Base-by-base conservation (phyloP, 768 basidiomycete species). In the Hericium alpestre region DNA sequence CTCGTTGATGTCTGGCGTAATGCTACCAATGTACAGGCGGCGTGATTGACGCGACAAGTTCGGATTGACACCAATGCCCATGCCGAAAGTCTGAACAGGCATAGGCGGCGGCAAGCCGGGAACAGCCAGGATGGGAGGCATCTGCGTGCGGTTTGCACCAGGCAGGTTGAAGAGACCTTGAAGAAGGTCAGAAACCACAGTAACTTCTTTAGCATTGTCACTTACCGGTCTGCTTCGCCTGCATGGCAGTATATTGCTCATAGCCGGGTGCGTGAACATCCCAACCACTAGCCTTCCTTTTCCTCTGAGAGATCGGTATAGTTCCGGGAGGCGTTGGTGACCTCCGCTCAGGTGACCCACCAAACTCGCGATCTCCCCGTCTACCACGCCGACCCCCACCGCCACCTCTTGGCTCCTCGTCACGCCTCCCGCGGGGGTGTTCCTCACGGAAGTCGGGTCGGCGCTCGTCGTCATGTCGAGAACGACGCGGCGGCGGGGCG, bases 221-320 rank as follows among this genome's bases (percentile, higher is more conserved):
- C 70, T 56, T 62, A 92, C 95, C 96, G 46, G 94, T 97, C 73
- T 93, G 88, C 71, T 99, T 99, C n/a, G 96, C 96, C 69, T 97
- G 93, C 77, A 93, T 79, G 15, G 95, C 93, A 4, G 86, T 87
- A 65, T 96, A 91, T 63, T 90, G 89, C 66, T 98, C 95, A 62
- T 96, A 98, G 4, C 93, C 93, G 3, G 90, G 88, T 16, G 94
- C 91, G 70, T 93, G 88, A 20, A 96, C 87, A 70, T 99, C 93
- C 96, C 96, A 99, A 0, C 90, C 90, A 48, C 91, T 93, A 5
- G 91, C 88, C 64, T 90, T 90, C 27, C 93, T 76, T 68, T 87
- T 87, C 60, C 93, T 77, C 67, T 97, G 91, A 8, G 87, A 86
- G 60, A 99, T 72, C 0, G 90, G 85, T 43, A 83, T 73, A 13